These are phyloP conservation scores for sorghum (Sorghum bicolor) DNA, from an alignment of 176 grass and related monocot species.

Conservation along the genomic window Sorghum_bicolor_NCBIv3 NC_012872.2:53564001-53564500, in stretches of 20 bases:
- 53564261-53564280: background rate
- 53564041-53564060: background rate
- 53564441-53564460: constrained; percentile 81
- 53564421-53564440: constrained; percentile 72
- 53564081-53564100: background rate
- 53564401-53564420: constrained; percentile 97
- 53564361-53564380: constrained; percentile 94
- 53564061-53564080: background rate
- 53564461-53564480: constrained; percentile 90
- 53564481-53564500: constrained; percentile 73
- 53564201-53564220: background rate
- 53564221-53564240: background rate
- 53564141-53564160: background rate
- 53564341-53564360: constrained; percentile 75
- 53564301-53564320: constrained; percentile 86
- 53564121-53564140: background rate
- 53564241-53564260: background rate
- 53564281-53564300: constrained; percentile 72
- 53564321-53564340: constrained; percentile 51
- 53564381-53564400: constrained; percentile 82
- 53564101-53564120: background rate
- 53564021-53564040: background rate
- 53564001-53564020: background rate
- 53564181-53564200: too few relatives aligned
- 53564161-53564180: background rate